These are phyloP conservation scores for Byssochlamys sp. DNA, from an alignment of 2,329 filamentous ascomycete genomes.

Conservation along the genomic window DNA sequence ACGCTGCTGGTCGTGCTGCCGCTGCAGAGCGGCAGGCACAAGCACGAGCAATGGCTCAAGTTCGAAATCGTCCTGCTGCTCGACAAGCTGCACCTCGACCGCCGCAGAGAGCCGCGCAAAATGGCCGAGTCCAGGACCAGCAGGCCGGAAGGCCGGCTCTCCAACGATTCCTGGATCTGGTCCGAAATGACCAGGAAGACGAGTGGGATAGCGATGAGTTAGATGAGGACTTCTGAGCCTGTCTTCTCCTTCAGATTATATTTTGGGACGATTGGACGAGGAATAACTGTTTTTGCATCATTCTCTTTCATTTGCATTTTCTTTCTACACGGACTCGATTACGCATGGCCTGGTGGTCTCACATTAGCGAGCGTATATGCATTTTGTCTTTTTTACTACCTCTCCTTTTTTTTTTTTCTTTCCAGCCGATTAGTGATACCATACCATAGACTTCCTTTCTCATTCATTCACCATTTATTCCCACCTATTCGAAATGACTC, in stretches of 20 bases:
- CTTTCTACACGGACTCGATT: not conserved
- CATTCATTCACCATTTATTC: not conserved
- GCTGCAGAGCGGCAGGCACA: slow-evolving; percentile 31
- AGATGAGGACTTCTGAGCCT: slow-evolving; percentile 24
- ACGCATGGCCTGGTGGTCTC: not conserved
- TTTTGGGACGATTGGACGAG: not conserved
- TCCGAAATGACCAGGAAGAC: slow-evolving; percentile 46
- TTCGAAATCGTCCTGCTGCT: slow-evolving; percentile 19
- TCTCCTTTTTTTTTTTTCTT: not conserved
- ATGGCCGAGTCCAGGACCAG: slow-evolving; percentile 6
- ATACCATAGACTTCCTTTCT: not conserved
- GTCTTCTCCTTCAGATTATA: not conserved
- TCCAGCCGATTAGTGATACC: not conserved
- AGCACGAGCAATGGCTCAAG: slow-evolving; percentile 30
- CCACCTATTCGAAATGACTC: not conserved
- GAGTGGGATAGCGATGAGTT: slow-evolving; percentile 53
- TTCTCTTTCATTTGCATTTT: not conserved
- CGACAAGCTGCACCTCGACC: slow-evolving; percentile 10
- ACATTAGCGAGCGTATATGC: not conserved
- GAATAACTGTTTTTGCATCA: not conserved
- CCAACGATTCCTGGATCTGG: slow-evolving; percentile 45
- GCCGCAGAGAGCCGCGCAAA: slow-evolving; percentile 6
- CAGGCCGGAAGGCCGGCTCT: slow-evolving; percentile 27
- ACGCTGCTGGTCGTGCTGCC: slow-evolving; percentile 27
- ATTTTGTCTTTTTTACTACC: not conserved